Evolutionary conservation across 2,329 filamentous ascomycete genomes (phyloP), one percentile per base, ranked within the genome.

Genomic region (Trichoderma endophyticum): DNA sequence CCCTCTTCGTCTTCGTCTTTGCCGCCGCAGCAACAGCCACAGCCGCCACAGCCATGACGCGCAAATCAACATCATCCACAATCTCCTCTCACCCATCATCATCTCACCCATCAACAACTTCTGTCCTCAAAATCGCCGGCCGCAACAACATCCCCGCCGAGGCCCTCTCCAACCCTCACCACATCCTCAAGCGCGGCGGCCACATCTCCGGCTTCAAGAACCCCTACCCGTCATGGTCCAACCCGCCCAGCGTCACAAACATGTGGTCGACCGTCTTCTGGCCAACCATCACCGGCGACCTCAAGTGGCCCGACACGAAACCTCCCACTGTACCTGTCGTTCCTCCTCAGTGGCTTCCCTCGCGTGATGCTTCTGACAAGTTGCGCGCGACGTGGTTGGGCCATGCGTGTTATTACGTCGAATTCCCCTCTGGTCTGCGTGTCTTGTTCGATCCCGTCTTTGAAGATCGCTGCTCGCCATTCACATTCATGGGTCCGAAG

Each of bases 391-490:
- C 95, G 54, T 98, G 95, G 95, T 89, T 98, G 3, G 95, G 95
- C 43, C 95, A 98, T 81, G 95, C 95, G 4, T 97, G 94, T 84
- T 97, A 94, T 84, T 95, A 93, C 78, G 89, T 97, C 76, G 95
- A 98, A 81, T 98, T 95, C 77, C 94, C 94, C 2, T 87, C 88
- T 15, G 95, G 95, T 1, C 85, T 98, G 68, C 90, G 95, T 70
- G 93, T 97, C 4, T 88, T 98, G 4, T 98, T 97, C 80, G 95
- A 98, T 78, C 95, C 95, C 1, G 95, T 98, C 39, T 97, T 98
- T 75, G 93, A 95, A 79, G 90, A 94, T 74, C 90, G 93, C 76
- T 98, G 95, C 83, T 91, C 91, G 34, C 95, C 95, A 0, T 85
- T 95, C 75, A 86, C 85, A 48, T 90, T 90, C 75, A 78, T 92